phyloP scores from a whole-genome alignment of 306 rosid species.

The Inga leiocalycina region DNA sequence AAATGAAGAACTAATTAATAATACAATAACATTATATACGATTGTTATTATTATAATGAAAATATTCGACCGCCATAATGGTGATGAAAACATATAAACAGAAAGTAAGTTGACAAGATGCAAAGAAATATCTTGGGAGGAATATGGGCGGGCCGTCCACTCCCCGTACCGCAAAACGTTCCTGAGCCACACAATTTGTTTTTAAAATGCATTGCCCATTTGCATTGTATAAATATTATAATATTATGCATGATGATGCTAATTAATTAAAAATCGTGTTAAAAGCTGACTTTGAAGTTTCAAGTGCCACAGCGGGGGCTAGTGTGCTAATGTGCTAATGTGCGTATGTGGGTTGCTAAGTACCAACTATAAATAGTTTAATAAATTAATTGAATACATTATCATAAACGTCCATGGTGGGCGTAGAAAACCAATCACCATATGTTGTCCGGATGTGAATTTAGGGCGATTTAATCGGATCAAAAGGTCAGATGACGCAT shows the following conservation, averaged over 20 bases:
- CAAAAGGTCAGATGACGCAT: background rate
- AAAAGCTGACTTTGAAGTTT: slow-evolving; percentile 13
- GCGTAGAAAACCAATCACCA: background rate
- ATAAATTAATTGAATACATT: slow-evolving; percentile 7
- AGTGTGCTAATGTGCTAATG: background rate
- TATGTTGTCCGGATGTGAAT: background rate
- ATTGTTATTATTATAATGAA: background rate
- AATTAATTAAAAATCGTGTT: background rate
- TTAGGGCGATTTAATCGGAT: background rate
- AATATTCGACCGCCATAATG: slow-evolving; percentile 11
- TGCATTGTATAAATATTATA: background rate
- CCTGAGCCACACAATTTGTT: slow-evolving; percentile 38
- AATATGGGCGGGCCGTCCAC: slow-evolving; percentile 28
- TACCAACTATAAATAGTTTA: background rate
- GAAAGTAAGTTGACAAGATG: background rate
- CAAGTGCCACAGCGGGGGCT: background rate
- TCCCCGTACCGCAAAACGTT: slow-evolving; percentile 43
- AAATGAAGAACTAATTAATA: background rate
- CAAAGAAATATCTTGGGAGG: slow-evolving; percentile 36
- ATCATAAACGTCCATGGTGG: background rate
- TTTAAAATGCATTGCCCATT: background rate
- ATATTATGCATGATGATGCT: slow-evolving; percentile 17
- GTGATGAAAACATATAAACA: slow-evolving; percentile 6
- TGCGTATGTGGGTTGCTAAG: background rate
- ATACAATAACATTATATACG: background rate